Base-by-base conservation (phyloP, 495 filamentous ascomycete genomes). In the Aspergillus egyptiacus region DNA sequence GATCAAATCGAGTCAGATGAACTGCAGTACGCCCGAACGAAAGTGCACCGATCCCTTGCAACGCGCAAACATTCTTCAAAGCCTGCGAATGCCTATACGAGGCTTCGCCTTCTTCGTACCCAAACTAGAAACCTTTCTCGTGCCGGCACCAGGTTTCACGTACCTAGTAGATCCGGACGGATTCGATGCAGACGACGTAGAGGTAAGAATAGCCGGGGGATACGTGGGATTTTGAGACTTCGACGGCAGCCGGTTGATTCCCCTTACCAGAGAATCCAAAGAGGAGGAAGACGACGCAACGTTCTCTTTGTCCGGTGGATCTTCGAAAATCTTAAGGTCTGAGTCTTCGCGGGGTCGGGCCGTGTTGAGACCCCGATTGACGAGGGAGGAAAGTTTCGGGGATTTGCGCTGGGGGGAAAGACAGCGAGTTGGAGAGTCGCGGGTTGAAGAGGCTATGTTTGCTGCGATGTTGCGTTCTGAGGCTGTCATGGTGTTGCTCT, bases 381-480 rank as follows among this genome's bases (percentile, higher is more conserved):
- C n/a, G n/a, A n/a, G 47, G 23, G 61, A 46, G 11, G 61, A 61
- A 25, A 71, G 58, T 46, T 66, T 69, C 6, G 61, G 60, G 1
- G 60, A 64, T 53, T 67, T 69, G 24, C 61, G 53, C 23, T 56
- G 46, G 3, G 58, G 59, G 6, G 57, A 59, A 39, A 32, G 20
- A 22, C 52, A 35, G 0, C 34, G 25, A 27, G 25, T 27, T 27
- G 25, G 25, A 27, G n/a, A 27, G 38, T 46, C 25, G 35, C 22
- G 19, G 28, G 42, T 6, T 22, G 33, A 13, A 10, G 42, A 17
- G 53, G 36, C 28, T 9, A 24, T 34, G 33, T 72, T 74, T 10
- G 68, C 70, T 15, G 60, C 57, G 35, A 75, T 71, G 36, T 75
- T 76, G 49, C 64, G 54, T 28, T 73, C 69, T 0, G 73, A 73